Base-by-base conservation (phyloP, 768 basidiomycete genomes). In the Boletus pseudo-olivaceus region DNA sequence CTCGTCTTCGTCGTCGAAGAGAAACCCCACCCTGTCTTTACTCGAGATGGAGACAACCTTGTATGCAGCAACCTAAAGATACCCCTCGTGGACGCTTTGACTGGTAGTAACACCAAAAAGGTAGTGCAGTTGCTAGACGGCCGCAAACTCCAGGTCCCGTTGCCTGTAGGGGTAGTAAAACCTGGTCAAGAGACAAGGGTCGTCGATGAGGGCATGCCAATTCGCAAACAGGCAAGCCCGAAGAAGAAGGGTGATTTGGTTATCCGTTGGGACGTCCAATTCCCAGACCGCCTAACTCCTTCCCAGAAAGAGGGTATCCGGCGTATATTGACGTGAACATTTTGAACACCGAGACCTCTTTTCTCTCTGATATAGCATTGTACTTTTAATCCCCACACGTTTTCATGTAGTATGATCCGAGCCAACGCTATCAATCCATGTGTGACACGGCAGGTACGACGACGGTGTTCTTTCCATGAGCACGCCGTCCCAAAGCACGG, bases 1-100 rank as follows among this genome's bases (percentile, higher is more conserved):
- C 79, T 99, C n/a, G 94, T 94, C 32, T 98, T 99, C 67, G 83
- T 96, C 44, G 83, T 97, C n/a, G 95, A 97, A 70, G 93, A 98
- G 73, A 98, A 96, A 72, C 85, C 87, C 9, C 91, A 98, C 70
- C 70, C 79, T 0, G 69, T 77, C 17, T 97, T 91, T 72, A 79
- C 75, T 54, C 80, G 95, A 23, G 85, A 89, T 8, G 92, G 88
- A 32, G 89, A 96, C 72, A 85, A 97, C 68, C 80, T 98, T 43
- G 65, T 80, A 41, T 79, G 79, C 54, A 76, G 67, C 19, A 76
- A 67, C 19, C 51, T 88, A 39, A 75, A 79, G 58, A 73, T 98
- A 49, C 78, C 92, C 12, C 81, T 98, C 1, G 83, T 93, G 23
- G 92, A 97, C 32, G 94, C 95, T 1, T 74, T 98, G 20, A 72